A percentile compares a stretch with the other conserved stretches of the same genome.
phyloP scores from a whole-genome alignment of 1,139 yeast species.

The Geotrichum klebahnii region DNA sequence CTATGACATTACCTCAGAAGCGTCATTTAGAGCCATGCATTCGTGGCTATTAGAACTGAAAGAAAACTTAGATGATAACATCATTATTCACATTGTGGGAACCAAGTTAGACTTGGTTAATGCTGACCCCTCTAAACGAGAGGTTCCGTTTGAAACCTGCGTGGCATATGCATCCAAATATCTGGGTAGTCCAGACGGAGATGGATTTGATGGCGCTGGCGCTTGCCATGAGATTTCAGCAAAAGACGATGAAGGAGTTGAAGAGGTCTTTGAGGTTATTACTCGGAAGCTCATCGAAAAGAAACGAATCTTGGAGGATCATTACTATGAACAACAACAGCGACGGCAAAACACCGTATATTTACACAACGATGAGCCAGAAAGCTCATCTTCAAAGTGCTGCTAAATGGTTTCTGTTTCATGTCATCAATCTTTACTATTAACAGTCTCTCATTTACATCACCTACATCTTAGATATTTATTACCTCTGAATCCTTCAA shows the following conservation, averaged over 20 bases:
- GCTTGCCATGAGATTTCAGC: constrained; percentile 40
- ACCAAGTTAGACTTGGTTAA: constrained; percentile 68
- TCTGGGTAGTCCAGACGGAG: constrained; percentile 25
- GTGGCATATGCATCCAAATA: constrained; percentile 38
- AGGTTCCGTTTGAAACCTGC: constrained; percentile 40
- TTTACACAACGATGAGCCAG: constrained; percentile 36
- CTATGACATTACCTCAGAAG: constrained; percentile 89
- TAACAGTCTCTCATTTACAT: not conserved
- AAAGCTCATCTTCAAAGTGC: constrained; percentile 22
- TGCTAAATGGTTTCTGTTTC: constrained; percentile 12
- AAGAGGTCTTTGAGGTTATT: constrained; percentile 39
- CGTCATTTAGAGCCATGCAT: constrained; percentile 86
- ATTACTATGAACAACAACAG: constrained; percentile 29
- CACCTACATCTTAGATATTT: not conserved
- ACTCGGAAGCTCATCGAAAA: constrained; percentile 35
- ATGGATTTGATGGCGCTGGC: constrained; percentile 24
- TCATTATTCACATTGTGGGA: constrained; percentile 82
- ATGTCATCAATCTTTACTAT: not conserved
- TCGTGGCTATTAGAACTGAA: constrained; percentile 84
- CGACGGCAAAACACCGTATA: constrained; percentile 33
- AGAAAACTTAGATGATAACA: constrained; percentile 77
- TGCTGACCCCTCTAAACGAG: constrained; percentile 38
- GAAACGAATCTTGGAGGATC: constrained; percentile 28
- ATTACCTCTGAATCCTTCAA: not conserved
- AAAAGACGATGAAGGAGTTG: constrained; percentile 40